Base-by-base conservation (phyloP, 1,139 yeast genomes). In the Saccharomyces pastorianus region DNA sequence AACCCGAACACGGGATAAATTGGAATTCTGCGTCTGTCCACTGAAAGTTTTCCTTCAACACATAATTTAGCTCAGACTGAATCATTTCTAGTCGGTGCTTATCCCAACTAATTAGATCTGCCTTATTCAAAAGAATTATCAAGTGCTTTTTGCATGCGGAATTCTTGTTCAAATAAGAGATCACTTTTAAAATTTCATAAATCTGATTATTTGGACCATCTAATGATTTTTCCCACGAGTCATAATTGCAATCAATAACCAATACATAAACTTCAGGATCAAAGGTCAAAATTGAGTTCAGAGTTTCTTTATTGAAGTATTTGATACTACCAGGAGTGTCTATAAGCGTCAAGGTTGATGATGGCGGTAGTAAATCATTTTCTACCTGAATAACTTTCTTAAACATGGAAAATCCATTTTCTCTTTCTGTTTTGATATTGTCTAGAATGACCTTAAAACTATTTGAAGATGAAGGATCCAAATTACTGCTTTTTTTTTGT, bases 401-500 rank as follows among this genome's bases (percentile, higher is more conserved):
- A 62, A 88, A 95, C 42, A 86, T 83, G 2, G 96, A 88, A 6
- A 88, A 90, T 47, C 96, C 95, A 55, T 83, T 27, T 9, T 75
- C 61, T 61, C 96, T 78, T 68, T 88, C 96, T 64, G 85, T 95
- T 2, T 75, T 71, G 0, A 93, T 85, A 66, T 85, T 90, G 67
- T 88, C 96, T 81, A 88, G 76, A 23, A 89, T 78, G 23, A 89
- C 81, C 96, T 96, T 89, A 0, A 96, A 96, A 51, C 88, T 75
- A 1, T 96, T 91, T 71, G 90, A 90, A 1, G 96, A 87, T 1
- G 87, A 83, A 64, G 88, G 88, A 3, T 96, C 96, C 1, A 79
- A 76, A 53, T 77, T 79, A 53, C 84, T 86, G 41, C 91, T 83
- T 61, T 88, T 95, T 59, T 82, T 80, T 50, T 85, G 81, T 57